A percentile compares a stretch with the other conserved stretches of the same genome.
phyloP scores from a whole-genome alignment of 306 rosid species.

The Citrullus mucosospermus region DNA sequence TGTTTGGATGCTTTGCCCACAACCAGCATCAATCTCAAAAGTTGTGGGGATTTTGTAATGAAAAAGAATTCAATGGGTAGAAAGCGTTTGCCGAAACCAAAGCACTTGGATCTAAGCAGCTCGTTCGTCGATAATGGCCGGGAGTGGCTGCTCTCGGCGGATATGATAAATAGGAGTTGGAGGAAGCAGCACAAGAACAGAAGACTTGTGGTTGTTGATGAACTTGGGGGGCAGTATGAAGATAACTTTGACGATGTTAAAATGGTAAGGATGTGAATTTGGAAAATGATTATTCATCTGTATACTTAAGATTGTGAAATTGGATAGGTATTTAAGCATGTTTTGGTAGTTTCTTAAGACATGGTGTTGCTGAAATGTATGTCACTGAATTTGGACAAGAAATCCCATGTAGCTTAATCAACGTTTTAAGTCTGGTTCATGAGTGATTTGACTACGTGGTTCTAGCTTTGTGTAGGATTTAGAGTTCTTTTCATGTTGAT shows the following conservation, averaged over 20 bases:
- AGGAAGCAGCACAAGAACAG: slow-evolving; percentile 54
- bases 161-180: slow-evolving; percentile 21
- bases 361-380: background rate
- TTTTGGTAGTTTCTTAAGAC: background rate
- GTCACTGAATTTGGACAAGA: background rate
- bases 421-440: background rate
- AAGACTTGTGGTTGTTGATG: slow-evolving; percentile 36
- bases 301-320: background rate
- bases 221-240: slow-evolving; percentile 83
- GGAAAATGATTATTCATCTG: background rate
- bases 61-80: slow-evolving; percentile 33
- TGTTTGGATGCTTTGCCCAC: slow-evolving; percentile 71
- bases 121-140: slow-evolving; percentile 50
- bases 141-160: slow-evolving; percentile 42
- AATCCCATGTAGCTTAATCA: background rate
- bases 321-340: background rate
- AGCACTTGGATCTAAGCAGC: slow-evolving; percentile 36
- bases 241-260: slow-evolving; percentile 78
- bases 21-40: slow-evolving; percentile 44
- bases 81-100: slow-evolving; percentile 30
- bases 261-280: slow-evolving; percentile 31
- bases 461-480: background rate
- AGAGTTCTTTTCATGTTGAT: background rate
- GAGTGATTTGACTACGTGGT: background rate
- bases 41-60: slow-evolving; percentile 42